phyloP scores from a whole-genome alignment of 2,329 filamentous ascomycete species.

The Fusarium sp. region DNA sequence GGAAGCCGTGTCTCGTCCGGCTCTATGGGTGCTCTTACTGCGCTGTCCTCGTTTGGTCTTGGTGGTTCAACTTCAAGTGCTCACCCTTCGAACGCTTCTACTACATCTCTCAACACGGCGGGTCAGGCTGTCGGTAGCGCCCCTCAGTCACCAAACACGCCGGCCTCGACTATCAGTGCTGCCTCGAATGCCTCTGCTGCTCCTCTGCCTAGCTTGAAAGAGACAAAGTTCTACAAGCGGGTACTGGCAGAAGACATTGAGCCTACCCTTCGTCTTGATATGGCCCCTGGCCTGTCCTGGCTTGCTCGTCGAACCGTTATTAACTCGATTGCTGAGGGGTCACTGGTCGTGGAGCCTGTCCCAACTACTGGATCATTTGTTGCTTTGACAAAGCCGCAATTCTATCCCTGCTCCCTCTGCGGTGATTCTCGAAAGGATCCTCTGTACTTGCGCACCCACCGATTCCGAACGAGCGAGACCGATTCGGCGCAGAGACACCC shows the following conservation, averaged over 20 bases:
- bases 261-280: constrained; percentile 89
- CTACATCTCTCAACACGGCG: constrained; percentile 66
- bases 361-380: constrained; percentile 68
- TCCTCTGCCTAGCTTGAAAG: constrained; percentile 76
- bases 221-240: constrained; percentile 94
- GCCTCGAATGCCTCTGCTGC: constrained; percentile 52
- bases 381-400: constrained; percentile 63
- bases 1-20: constrained; percentile 78
- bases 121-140: constrained; percentile 63
- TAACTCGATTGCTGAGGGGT: constrained; percentile 85
- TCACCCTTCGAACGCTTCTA: constrained; percentile 69
- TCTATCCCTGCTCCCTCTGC: constrained; percentile 85
- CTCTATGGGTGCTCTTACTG: constrained; percentile 66
- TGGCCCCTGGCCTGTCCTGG: constrained; percentile 93
- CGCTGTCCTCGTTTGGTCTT: constrained; percentile 57
- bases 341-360: constrained; percentile 89
- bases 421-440: constrained; percentile 82
- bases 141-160: constrained; percentile 70
- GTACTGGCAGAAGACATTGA: constrained; percentile 91
- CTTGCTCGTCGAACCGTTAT: constrained; percentile 88
- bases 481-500: constrained; percentile 91
- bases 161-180: constrained; percentile 63
- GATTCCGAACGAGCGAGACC: constrained; percentile 89
- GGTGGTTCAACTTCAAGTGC: constrained; percentile 61
- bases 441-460: constrained; percentile 81